Base-by-base conservation (phyloP, 1,139 yeast species). In the Saccharomyces uvarum region DNA sequence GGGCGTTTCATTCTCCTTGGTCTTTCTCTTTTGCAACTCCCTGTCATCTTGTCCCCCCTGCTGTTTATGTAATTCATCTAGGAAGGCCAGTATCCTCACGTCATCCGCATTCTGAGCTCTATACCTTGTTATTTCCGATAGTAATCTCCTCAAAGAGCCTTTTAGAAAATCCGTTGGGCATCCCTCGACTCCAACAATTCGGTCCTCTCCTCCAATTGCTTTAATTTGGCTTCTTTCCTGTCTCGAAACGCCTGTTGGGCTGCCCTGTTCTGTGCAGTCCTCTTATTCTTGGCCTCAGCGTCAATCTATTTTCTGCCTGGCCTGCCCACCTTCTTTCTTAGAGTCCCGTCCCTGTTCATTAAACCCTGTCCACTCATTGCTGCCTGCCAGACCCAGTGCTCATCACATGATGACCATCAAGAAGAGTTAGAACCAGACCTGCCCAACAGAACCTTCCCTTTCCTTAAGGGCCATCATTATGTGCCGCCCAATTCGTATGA, bases 241-340 rank as follows among this genome's bases (percentile, higher is more conserved):
- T 93, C 98, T 58, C 99, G 77, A 71, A 90, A 93, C 8, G 98
- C 98, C 55, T 98, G 77, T 72, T 93, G 99, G 21, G 99, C 99
- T 6, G 97, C 97, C 66, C 99, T 79, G 71, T 93, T 93, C 73
- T 93, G 99, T 1, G 97, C 98, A 21, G 96, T 89, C 63, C 99
- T 78, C 75, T 89, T 91, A 64, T 84, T 83, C 61, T 77, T 80
- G 3, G 97, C 96, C 68, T 87, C 96, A 2, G 86, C 79, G 16
- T 84, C 86, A 55, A 85, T 75, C 0, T 88, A 90, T 73, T 88
- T 89, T 59, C 97, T 78, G 3, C 88, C 88, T 0, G 85, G 83
- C 61, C 77, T 78, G 48, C 65, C 63, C 9, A 61, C 64, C n/a
- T n/a, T n/a, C n/a, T n/a, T n/a, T n/a, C n/a, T 59, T 32, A 44